Evolutionary conservation across 805 yeast genomes (phyloP), one percentile per base, ranked within the genome.

Genomic region (Candida easanensis): DNA sequence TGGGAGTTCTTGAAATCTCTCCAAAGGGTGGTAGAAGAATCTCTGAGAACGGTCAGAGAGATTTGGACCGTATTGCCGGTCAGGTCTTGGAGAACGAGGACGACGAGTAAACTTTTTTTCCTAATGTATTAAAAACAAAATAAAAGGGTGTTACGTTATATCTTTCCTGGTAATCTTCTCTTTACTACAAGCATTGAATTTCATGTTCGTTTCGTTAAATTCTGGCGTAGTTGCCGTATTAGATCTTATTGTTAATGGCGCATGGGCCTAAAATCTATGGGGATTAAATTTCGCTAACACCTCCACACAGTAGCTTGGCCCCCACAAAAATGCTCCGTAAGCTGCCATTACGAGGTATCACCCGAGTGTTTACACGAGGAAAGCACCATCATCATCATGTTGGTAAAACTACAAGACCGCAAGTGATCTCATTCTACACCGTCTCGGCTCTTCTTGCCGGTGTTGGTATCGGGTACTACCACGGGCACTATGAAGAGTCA

Each of bases 51-150:
- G 99, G 99, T 73, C 98, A 91, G 81, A 90, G 99, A 88, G 99
- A 93, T 80, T 86, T 93, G 80, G 99, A 93, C 81, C 97, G 99
- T 84, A 91, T 91, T 74, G 98, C 98, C 70, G 96, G 96, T 73
- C 96, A 89, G 80, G 88, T 96, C 72, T 82, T 87, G 74, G 96
- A 89, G 79, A 82, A 81, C 71, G 96, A 89, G 79, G 82, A 81
- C 70, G 93, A 86, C 68, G 95, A 86, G 69, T 52, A 57, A 55
- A 41, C 50, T 48, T 44, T 44, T 34, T 36, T 30, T 32, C 21
- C 39, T 40, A 37, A 47, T 46, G 44, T 42, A 42, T 39, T 39
- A 35, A 39, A 38, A 39, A n/a, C 20, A 39, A 35, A 37, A 9
- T 11, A 46, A 40, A 38, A 36, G 39, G 42, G 48, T 40, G 39